Base-by-base conservation (phyloP, 2,329 filamentous ascomycete genomes). In the Orbilia ellipsospora region DNA sequence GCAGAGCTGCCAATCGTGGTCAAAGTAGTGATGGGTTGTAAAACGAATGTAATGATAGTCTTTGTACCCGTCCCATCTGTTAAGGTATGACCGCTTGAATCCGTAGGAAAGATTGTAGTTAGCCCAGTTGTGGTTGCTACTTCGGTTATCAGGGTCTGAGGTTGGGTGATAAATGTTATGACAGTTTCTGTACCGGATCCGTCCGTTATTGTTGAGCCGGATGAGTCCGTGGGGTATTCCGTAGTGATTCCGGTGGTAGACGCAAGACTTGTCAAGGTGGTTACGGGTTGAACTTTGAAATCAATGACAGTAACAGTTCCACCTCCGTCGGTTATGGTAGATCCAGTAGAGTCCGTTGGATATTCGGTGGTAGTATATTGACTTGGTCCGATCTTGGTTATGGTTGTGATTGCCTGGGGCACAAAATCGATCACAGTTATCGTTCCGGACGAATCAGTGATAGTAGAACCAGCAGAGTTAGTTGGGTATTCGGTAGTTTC, bases 361-460 rank as follows among this genome's bases (percentile, higher is more conserved):
- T 52, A 63, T 15, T 12, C n/a, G 7, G 60, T 63, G 13, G 60
- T 20, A 20, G 60, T 63, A 23, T 20, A 52, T 2, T 45, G 12
- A 23, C 4, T 40, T 5, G 45, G 13, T 28, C 16, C 23, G 6
- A 18, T 18, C 3, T 1, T 26, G 2, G 16, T 62, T 13, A 51
- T 62, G 13, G 56, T 60, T 3, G n/a, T 20, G 15, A 50, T 51
- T 4, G n/a, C 10, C 18, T 28, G 57, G 2, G 16, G 18, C 3
- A 62, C 44, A n/a, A 5, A 13, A 12, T 28, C 26, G 13, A 50
- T 12, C 20, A 62, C 42, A 6, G 42, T 62, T 4, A 50, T 36
- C 3, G 57, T 48, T 10, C 42, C 57, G 1, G 20, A n/a, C 2
- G 4, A 42, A 18, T 62, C 57, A 16, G 57, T 50, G 6, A 62